Conservation (phyloP, 179 eudicot species). For the Monotropa hypopitys region DNA sequence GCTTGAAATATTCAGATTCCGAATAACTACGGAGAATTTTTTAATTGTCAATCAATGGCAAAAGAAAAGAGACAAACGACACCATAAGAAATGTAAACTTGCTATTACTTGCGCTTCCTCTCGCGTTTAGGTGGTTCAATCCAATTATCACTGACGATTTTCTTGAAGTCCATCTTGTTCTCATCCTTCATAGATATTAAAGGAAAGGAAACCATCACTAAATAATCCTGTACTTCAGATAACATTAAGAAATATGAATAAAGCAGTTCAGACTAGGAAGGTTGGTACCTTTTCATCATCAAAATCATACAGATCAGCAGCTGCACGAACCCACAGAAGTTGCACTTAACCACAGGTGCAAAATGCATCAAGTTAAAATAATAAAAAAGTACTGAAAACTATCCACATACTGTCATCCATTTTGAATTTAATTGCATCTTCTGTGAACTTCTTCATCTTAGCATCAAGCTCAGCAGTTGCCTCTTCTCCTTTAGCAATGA, state of each 20-base stretch:
- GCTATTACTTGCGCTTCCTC: conserved; percentile 84
- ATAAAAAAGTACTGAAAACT: not conserved
- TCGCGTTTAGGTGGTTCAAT: conserved; percentile 92
- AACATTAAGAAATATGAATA: not conserved
- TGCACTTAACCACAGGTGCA: not conserved
- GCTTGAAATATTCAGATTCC: conserved; percentile 94
- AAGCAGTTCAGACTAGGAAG: not conserved
- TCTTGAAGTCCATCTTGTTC: conserved; percentile 79
- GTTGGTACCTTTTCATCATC: conserved; percentile 70
- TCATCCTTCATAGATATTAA: conserved; percentile 46
- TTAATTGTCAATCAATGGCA: not conserved
- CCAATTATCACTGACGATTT: conserved; percentile 86
- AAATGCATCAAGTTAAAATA: not conserved
- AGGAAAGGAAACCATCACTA: not conserved
- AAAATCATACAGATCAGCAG: conserved; percentile 87
- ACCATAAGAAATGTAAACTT: not conserved
- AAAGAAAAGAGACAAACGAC: not conserved
- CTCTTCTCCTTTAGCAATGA: conserved; percentile 98
- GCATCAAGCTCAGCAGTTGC: conserved; percentile 99
- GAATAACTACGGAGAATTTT: conserved; percentile 48
- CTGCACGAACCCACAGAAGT: conserved; percentile 32
- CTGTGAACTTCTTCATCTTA: conserved; percentile 95
- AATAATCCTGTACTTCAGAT: not conserved
- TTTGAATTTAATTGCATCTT: conserved; percentile 94
- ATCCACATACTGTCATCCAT: conserved; percentile 83